Evolutionary conservation across 805 yeast species (phyloP).

Genomic region (Saccharomycopsis synnaedendra): DNA sequence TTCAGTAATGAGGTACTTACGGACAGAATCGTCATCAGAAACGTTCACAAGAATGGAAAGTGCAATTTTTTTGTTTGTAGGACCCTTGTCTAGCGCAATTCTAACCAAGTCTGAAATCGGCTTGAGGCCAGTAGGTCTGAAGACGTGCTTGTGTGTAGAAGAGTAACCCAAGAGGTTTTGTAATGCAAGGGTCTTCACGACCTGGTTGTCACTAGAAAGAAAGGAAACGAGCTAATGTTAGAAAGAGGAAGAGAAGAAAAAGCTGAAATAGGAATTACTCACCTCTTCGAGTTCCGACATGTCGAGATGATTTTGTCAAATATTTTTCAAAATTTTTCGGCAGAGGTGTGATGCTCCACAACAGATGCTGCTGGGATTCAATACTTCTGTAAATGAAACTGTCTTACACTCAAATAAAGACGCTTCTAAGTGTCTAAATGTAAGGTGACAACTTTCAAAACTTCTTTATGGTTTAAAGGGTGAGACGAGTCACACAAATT

Average conservation of each 20-base stretch:
- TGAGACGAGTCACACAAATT: no score
- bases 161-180: constrained; percentile 16
- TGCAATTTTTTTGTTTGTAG: constrained; percentile 27
- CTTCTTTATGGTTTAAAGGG: no score
- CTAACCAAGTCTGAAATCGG: constrained; percentile 13
- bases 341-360: no score
- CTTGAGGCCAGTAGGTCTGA: constrained; percentile 12
- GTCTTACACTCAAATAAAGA: no score
- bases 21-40: constrained; percentile 56
- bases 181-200: constrained; percentile 15
- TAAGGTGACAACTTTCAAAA: no score
- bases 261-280: background rate
- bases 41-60: constrained; percentile 73
- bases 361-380: no score
- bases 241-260: background rate
- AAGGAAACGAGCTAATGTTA: constrained; percentile 18
- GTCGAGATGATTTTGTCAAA: background rate
- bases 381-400: no score
- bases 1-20: constrained; percentile 59
- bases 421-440: no score
- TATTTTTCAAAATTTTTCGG: no score
- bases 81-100: constrained; percentile 13
- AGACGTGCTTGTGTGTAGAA: constrained; percentile 12
- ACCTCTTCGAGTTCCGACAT: constrained; percentile 9
- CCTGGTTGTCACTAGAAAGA: constrained; percentile 11